Evolutionary conservation across 1,284 basidiomycete species (phyloP).

Genomic region (Ustilago crameri): DNA sequence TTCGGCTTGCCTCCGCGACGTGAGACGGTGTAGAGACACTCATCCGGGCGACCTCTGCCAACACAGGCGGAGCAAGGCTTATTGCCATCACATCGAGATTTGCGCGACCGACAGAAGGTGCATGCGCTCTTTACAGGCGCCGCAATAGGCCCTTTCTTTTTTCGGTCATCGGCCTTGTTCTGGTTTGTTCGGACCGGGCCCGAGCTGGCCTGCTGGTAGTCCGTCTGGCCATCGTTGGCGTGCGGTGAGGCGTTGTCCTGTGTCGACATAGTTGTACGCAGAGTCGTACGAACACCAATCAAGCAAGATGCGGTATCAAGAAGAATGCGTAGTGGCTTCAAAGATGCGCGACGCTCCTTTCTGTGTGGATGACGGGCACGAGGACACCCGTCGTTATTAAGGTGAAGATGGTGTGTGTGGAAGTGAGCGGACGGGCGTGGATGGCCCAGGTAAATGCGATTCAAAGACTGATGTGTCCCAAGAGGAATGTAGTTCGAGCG

Average conservation of each 20-base stretch:
- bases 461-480: too few species aligned
- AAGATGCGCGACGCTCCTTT: too few species aligned
- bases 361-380: too few species aligned
- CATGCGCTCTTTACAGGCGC: constrained; percentile 59
- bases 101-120: constrained; percentile 57
- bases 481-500: too few species aligned
- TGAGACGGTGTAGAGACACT: constrained; percentile 61
- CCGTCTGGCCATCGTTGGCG: constrained; percentile 16
- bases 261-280: constrained; percentile 18
- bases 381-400: too few species aligned
- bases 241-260: constrained; percentile 19
- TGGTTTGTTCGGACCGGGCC: constrained; percentile 35
- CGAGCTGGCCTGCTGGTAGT: constrained; percentile 14
- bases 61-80: constrained; percentile 60
- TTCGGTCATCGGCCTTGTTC: constrained; percentile 35
- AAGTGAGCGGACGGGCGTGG: too few species aligned
- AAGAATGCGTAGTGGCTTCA: too few species aligned
- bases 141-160: constrained; percentile 50
- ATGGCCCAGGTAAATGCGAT: too few species aligned
- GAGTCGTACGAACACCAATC: not conserved
- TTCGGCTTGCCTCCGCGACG: constrained; percentile 64
- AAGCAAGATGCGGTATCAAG: not conserved
- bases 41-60: constrained; percentile 48
- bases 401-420: too few species aligned
- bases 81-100: constrained; percentile 63